Conservation (phyloP, 768 basidiomycete species). For the Neoboletus brunneissimus region DNA sequence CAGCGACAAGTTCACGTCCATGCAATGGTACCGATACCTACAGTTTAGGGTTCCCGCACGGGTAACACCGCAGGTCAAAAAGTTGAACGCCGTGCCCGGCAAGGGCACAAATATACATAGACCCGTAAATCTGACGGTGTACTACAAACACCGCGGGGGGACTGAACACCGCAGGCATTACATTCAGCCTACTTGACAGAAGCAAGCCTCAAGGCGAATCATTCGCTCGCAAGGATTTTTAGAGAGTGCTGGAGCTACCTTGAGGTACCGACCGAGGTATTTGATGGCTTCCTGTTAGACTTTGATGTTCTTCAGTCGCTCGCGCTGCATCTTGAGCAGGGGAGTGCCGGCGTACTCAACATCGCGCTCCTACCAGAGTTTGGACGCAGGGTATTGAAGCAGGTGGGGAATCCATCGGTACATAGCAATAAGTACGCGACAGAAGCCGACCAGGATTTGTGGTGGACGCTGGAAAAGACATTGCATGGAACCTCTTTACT, state of each 20-base stretch:
- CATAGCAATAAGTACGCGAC: not conserved
- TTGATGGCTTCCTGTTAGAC: not conserved
- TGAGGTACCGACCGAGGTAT: not conserved
- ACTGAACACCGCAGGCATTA: too few relatives aligned
- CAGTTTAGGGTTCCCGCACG: too few relatives aligned
- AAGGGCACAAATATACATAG: too few relatives aligned
- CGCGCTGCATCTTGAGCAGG: not conserved
- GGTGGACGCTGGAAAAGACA: too few relatives aligned
- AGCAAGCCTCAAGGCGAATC: not conserved
- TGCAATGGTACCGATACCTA: not conserved
- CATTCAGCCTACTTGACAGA: not conserved
- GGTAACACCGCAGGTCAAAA: too few relatives aligned
- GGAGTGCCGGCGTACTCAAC: not conserved
- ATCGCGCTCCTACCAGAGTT: not conserved
- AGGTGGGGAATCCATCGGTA: not conserved
- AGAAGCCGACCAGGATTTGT: too few relatives aligned
- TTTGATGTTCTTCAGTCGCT: not conserved
- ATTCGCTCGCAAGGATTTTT: not conserved
- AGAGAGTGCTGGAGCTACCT: not conserved
- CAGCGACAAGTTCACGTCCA: too few relatives aligned
- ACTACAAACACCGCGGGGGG: too few relatives aligned
- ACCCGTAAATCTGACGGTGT: too few relatives aligned
- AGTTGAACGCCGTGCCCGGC: too few relatives aligned
- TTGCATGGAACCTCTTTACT: too few relatives aligned
- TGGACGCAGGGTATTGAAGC: not conserved